Base-by-base conservation (phyloP, 176 grass and related monocot species). In the Cenchrus fungigraminus region DNA sequence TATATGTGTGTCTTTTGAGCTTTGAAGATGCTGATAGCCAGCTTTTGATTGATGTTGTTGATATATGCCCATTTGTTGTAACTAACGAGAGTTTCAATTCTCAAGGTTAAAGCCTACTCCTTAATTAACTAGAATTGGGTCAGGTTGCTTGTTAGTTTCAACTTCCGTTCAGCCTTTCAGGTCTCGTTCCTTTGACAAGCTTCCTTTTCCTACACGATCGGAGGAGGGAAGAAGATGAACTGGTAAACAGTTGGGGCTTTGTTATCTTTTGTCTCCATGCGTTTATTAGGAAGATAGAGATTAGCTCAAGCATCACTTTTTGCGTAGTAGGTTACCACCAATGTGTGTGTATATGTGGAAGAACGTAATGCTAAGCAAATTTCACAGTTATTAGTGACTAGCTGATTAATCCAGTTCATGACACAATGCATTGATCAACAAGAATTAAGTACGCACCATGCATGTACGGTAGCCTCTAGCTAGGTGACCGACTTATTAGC, bases 21-120 rank as follows among this genome's bases (percentile, higher is more conserved):
- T 34, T 62, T 37, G 16, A 7, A 60, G 19, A 59, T 9, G 54
- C n/a, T 43, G 6, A 8, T 44, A 13, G 55, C 19, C 43, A 60
- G 15, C 11, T 58, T 51, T 50, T 50, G 7, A 64, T 5, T 74
- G 60, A 55, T 59, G 47, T 51, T 14, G 20, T 49, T 13, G 44
- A 22, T 58, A 75, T 89, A 80, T 29, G n/a, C 6, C 19, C 9
- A 28, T 59, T 22, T 8, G 82, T 79, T 89, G 82, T 65, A 89
- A 89, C 82, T 20, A 74, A 57, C 72, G 60, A 68, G 25, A 85
- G 6, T 89, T 68, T 84, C 31, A 32, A 32, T 32, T 32, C 82
- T 68, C 15, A 6, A 58, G 17, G 6, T 82, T 52, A 89, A 73
- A 66, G 10, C 42, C 19, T 60, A 68, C 42, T 78, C 7, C 52